Conservation (phyloP, 208 protist genomes). For the Trichomonas gallinae region DNA sequence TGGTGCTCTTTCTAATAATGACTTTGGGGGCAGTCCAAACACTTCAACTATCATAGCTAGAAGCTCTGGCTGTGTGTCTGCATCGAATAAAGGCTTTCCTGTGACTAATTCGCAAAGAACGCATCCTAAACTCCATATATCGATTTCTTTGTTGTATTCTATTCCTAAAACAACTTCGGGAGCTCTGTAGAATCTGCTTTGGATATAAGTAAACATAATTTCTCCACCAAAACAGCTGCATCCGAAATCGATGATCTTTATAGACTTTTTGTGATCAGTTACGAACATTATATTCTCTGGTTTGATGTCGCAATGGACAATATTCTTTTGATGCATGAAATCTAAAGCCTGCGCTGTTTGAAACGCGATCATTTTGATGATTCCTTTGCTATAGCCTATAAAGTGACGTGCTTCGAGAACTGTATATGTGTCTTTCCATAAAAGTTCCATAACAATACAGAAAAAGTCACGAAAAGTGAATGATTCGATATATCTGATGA, state of each 20-base stretch:
- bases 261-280: background rate
- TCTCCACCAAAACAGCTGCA: constrained; percentile 66
- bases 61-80: background rate
- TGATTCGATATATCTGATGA: background rate
- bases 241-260: constrained; percentile 96
- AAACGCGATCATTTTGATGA: background rate
- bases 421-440: background rate
- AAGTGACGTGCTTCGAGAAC: background rate
- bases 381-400: background rate
- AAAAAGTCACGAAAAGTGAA: background rate
- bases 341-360: background rate
- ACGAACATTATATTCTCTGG: constrained; percentile 9
- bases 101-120: constrained; percentile 93
- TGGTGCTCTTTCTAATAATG: background rate
- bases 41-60: background rate
- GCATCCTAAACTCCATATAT: constrained; percentile 90
- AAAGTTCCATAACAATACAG: background rate
- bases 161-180: constrained; percentile 61
- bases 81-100: constrained; percentile 52
- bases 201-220: constrained; percentile 75
- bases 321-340: background rate
- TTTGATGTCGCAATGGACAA: background rate
- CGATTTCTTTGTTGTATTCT: constrained; percentile 19
- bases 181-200: constrained; percentile 70
- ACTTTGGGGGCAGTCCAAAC: background rate